Evolutionary conservation across 345 rosid species (phyloP).

Genomic region (Combretum micranthum): DNA sequence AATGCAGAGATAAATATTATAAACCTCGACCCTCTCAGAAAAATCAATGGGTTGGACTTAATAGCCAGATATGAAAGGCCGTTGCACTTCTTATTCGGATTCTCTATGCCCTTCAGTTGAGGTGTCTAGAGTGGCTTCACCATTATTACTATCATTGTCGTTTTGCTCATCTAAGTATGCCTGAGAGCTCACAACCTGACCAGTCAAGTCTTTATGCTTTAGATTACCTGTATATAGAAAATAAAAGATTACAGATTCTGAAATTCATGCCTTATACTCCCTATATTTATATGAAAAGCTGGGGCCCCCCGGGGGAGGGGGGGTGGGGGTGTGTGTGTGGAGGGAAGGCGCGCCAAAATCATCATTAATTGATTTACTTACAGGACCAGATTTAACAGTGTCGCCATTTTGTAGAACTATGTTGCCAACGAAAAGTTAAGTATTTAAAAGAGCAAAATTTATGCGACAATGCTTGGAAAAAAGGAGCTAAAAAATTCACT

Average conservation of each 20-base stretch:
- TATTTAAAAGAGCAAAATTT: neutral
- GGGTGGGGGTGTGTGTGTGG: too few species aligned
- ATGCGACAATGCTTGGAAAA: too few species aligned
- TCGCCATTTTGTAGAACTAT: neutral
- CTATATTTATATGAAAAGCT: too few species aligned
- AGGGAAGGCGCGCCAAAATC: too few species aligned
- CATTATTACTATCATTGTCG: constrained; percentile 17
- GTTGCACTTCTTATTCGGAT: constrained; percentile 6
- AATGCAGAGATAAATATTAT: too few species aligned
- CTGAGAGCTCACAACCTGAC: constrained; percentile 85
- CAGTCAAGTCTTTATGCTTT: constrained; percentile 79
- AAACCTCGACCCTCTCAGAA: too few species aligned
- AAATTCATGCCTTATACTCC: too few species aligned
- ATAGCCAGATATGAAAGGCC: neutral
- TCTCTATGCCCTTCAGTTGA: constrained; percentile 17
- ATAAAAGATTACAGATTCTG: neutral
- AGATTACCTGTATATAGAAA: constrained; percentile 49
- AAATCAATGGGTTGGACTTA: neutral
- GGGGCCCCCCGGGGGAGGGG: too few species aligned
- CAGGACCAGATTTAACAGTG: neutral
- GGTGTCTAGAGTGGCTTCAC: constrained; percentile 14
- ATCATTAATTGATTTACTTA: neutral
- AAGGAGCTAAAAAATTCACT: too few species aligned
- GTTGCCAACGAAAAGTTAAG: neutral
- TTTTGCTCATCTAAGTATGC: constrained; percentile 44